Conservation (phyloP, 805 yeast genomes). For the Candida insectalens region DNA sequence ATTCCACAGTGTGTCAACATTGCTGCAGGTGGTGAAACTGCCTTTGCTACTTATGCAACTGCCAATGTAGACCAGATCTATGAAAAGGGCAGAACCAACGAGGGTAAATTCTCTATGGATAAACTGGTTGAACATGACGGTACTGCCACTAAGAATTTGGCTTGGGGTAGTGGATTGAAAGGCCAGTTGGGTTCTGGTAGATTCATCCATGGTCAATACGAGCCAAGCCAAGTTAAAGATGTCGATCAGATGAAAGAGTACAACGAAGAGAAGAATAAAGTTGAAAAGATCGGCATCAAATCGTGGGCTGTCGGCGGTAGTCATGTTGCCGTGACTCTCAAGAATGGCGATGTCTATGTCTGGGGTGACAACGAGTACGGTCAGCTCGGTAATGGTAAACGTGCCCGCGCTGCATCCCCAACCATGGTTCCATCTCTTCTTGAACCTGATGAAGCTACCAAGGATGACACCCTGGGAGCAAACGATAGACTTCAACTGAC, state of each 20-base stretch:
- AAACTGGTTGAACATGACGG: slow-evolving; percentile 14
- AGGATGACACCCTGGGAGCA: slow-evolving; percentile 12
- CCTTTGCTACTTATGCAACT: slow-evolving; percentile 36
- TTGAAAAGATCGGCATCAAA: slow-evolving; percentile 38
- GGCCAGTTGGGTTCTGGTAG: slow-evolving; percentile 83
- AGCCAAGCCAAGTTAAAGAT: slow-evolving; percentile 50
- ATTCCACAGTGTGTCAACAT: slow-evolving; percentile 42
- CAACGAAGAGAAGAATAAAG: slow-evolving; percentile 33
- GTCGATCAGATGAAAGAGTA: slow-evolving; percentile 41
- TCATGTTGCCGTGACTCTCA: slow-evolving; percentile 52
- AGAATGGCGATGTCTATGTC: slow-evolving; percentile 53
- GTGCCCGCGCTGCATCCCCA: slow-evolving; percentile 49
- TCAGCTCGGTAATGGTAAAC: slow-evolving; percentile 79
- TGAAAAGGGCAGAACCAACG: slow-evolving; percentile 19
- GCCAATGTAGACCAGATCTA: slow-evolving; percentile 26
- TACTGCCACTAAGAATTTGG: slow-evolving; percentile 30
- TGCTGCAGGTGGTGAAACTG: slow-evolving; percentile 63
- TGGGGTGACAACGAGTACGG: slow-evolving; percentile 86
- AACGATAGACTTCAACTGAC: slow-evolving; percentile 38
- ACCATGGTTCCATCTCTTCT: slow-evolving; percentile 41
- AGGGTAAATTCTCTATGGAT: slow-evolving; percentile 6
- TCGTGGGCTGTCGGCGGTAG: slow-evolving; percentile 53
- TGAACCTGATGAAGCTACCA: slow-evolving; percentile 34
- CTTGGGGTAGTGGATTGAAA: slow-evolving; percentile 76
- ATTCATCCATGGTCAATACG: slow-evolving; percentile 61